These are phyloP conservation scores for Immersiporthe knoxdaviesiana DNA, from an alignment of 2,329 filamentous ascomycete species.

Conservation along the genomic window DNA sequence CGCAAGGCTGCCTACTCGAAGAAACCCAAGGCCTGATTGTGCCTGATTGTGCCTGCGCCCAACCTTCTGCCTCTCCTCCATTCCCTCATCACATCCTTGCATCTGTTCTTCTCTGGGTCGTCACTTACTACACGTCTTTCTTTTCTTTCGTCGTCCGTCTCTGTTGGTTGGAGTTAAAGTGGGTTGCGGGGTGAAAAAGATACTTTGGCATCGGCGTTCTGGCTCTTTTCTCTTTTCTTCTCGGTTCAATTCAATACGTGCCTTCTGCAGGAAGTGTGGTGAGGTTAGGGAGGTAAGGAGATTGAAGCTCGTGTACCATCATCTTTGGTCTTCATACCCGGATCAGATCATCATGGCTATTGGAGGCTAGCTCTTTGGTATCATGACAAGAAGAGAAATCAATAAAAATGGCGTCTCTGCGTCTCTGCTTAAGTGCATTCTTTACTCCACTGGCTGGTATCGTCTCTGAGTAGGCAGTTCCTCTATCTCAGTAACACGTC, in stretches of 20 bases:
- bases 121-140: slow-evolving; percentile 8
- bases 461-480: background rate
- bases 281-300: background rate
- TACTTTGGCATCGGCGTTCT: slow-evolving; percentile 30
- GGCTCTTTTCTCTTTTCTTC: background rate
- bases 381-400: background rate
- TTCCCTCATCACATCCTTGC: background rate
- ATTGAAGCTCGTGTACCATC: slow-evolving; percentile 7
- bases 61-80: background rate
- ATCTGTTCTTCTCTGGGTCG: background rate
- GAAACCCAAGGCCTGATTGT: background rate
- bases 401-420: background rate
- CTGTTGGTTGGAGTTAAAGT: slow-evolving; percentile 27
- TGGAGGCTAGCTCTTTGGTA: background rate
- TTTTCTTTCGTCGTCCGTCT: slow-evolving; percentile 11
- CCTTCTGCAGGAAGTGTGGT: background rate
- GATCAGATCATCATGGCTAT: slow-evolving; percentile 5
- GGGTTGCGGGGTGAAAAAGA: slow-evolving; percentile 17
- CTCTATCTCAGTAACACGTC: too few relatives aligned
- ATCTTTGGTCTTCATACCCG: slow-evolving; percentile 10
- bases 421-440: background rate
- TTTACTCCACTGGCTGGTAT: background rate
- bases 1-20: background rate
- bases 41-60: background rate
- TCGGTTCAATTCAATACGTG: background rate